phyloP scores from a whole-genome alignment of 1,139 yeast genomes.

The Hansenula sp. region DNA sequence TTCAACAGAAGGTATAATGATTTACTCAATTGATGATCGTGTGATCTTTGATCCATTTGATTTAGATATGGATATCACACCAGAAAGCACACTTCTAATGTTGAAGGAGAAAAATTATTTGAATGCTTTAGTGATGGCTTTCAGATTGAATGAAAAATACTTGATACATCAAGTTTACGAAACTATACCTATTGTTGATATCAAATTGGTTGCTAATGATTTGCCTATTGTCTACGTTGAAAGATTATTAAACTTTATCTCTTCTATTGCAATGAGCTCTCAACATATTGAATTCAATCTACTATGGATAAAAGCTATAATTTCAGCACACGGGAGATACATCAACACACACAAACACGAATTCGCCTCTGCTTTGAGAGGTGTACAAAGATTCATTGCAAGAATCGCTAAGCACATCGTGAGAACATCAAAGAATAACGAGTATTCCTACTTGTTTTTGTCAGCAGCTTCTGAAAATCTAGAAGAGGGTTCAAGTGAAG shows the following conservation, averaged over 20 bases:
- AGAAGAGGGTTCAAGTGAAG: conserved; percentile 26
- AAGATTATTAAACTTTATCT: conserved; percentile 65
- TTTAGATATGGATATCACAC: conserved; percentile 88
- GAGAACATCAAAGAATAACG: conserved; percentile 48
- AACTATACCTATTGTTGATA: conserved; percentile 68
- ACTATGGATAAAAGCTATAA: conserved; percentile 69
- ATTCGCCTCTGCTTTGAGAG: conserved; percentile 63
- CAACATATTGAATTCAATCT: conserved; percentile 83
- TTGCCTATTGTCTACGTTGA: conserved; percentile 76
- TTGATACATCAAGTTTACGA: conserved; percentile 74
- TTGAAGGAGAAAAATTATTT: conserved; percentile 68
- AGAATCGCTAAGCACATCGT: conserved; percentile 74
- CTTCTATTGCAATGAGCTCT: conserved; percentile 65
- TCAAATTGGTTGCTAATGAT: conserved; percentile 58
- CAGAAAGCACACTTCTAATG: conserved; percentile 63
- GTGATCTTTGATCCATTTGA: conserved; percentile 92
- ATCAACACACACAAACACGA: conserved; percentile 60
- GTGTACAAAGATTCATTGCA: conserved; percentile 70
- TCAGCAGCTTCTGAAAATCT: conserved; percentile 27
- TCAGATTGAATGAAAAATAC: conserved; percentile 80
- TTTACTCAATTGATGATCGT: conserved; percentile 75
- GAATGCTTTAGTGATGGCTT: conserved; percentile 86
- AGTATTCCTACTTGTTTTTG: conserved; percentile 44
- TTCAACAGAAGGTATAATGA: conserved; percentile 86
- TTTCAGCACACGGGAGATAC: conserved; percentile 73